phyloP scores from a whole-genome alignment of 441 rosid species.

The Daphne laureola region DNA sequence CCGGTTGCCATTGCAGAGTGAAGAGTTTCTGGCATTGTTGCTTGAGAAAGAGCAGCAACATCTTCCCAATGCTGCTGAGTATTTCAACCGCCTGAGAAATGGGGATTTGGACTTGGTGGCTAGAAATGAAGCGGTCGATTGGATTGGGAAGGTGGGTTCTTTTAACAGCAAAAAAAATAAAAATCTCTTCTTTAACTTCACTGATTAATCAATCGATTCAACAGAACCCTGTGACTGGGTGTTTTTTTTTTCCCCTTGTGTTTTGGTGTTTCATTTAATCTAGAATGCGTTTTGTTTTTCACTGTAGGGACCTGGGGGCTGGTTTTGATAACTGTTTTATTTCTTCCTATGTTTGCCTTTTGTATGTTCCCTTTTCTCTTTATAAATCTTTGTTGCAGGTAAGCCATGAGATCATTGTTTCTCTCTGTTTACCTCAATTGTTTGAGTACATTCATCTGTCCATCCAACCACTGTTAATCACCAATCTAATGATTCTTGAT shows the following conservation, averaged over 20 bases:
- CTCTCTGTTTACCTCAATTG: slow-evolving; percentile 16
- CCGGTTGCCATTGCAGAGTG: slow-evolving; percentile 40
- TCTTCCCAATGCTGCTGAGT: slow-evolving; percentile 40
- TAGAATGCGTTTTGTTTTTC: slow-evolving; percentile 15
- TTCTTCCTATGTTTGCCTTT: slow-evolving; percentile 14
- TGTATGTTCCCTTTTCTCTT: slow-evolving; percentile 15
- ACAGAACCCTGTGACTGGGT: slow-evolving; percentile 7
- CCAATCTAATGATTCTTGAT: slow-evolving; percentile 17
- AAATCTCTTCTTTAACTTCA: background rate
- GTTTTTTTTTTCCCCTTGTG: slow-evolving; percentile 3
- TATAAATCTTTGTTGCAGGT: slow-evolving; percentile 9
- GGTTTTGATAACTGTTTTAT: slow-evolving; percentile 14
- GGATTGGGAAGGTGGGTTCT: slow-evolving; percentile 53
- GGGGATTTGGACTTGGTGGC: slow-evolving; percentile 47
- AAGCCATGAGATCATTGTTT: slow-evolving; percentile 1
- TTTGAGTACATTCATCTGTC: slow-evolving; percentile 2
- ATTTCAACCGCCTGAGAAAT: slow-evolving; percentile 40
- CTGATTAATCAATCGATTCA: background rate
- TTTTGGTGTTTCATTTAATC: slow-evolving; percentile 11
- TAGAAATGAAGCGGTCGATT: slow-evolving; percentile 48
- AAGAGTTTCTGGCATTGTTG: slow-evolving; percentile 46
- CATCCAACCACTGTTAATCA: slow-evolving; percentile 12
- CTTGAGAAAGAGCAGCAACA: slow-evolving; percentile 51
- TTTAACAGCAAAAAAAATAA: background rate
- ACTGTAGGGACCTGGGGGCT: slow-evolving; percentile 14